phyloP scores from a whole-genome alignment of 164 flowering plant species.

The Magnolia officinalis region DNA sequence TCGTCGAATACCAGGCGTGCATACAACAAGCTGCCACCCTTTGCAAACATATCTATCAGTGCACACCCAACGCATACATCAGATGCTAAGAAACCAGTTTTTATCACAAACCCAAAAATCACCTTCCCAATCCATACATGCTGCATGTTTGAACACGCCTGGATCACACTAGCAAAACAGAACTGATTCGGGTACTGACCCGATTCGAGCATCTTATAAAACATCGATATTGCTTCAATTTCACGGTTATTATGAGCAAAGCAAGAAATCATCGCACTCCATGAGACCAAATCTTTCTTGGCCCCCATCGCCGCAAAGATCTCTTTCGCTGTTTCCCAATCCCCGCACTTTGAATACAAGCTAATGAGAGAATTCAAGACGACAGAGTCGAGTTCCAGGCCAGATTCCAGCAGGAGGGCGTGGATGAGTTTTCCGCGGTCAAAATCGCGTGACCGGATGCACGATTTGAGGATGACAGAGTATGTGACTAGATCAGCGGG shows the following conservation, averaged over 20 bases:
- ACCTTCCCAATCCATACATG: conserved; percentile 35
- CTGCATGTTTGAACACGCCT: conserved; percentile 53
- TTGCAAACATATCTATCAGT: conserved; percentile 71
- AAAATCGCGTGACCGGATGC: conserved; percentile 55
- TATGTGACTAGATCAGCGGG: conserved; percentile 47
- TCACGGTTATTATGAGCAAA: conserved; percentile 44
- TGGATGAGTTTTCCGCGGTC: conserved; percentile 58
- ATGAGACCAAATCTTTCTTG: conserved; percentile 59
- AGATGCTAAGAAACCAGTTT: conserved; percentile 59
- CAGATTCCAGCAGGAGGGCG: conserved; percentile 34
- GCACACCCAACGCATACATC: conserved; percentile 76
- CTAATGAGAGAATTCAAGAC: conserved; percentile 57
- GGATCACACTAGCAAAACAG: conserved; percentile 57
- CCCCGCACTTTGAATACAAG: conserved; percentile 66
- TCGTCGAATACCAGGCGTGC: conserved; percentile 63
- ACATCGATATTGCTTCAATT: conserved; percentile 37
- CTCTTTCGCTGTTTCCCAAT: conserved; percentile 32
- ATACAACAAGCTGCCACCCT: conserved; percentile 49
- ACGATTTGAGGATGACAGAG: conserved; percentile 70
- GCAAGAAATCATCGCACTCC: conserved; percentile 80
- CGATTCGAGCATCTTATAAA: conserved; percentile 47
- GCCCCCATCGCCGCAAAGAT: conserved; percentile 50
- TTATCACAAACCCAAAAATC: conserved; percentile 55
- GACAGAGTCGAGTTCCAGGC: conserved; percentile 44
- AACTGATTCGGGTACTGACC: conserved; percentile 64